A percentile compares a stretch with the other conserved stretches of the same genome.
Conservation (phyloP, 2,329 filamentous ascomycete species). For the Akanthomyces lecanii region DNA sequence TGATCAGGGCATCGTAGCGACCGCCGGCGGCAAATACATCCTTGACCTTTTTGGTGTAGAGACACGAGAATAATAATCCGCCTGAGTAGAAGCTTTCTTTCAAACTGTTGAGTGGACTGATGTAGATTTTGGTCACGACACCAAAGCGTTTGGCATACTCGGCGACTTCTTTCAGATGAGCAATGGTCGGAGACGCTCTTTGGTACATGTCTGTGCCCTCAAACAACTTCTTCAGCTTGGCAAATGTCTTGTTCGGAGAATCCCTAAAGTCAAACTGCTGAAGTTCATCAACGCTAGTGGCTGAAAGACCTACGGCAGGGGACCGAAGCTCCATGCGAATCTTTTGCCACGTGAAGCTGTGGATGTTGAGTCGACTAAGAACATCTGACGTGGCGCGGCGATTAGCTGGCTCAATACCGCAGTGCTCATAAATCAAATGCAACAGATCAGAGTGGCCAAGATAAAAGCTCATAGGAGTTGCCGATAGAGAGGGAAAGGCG, state of each 20-base stretch:
- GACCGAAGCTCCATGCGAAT: slow-evolving; percentile 77
- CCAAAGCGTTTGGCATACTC: slow-evolving; percentile 72
- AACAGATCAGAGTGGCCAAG: slow-evolving; percentile 85
- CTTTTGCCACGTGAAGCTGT: slow-evolving; percentile 75
- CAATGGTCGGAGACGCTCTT: slow-evolving; percentile 69
- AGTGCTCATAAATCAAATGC: slow-evolving; percentile 85
- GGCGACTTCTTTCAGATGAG: slow-evolving; percentile 74
- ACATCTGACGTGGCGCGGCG: slow-evolving; percentile 73
- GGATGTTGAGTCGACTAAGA: slow-evolving; percentile 81
- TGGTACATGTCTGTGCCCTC: slow-evolving; percentile 65
- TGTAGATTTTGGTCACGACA: slow-evolving; percentile 72
- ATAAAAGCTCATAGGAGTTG: slow-evolving; percentile 78
- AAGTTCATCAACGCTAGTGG: slow-evolving; percentile 86
- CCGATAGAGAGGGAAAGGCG: slow-evolving; percentile 70
- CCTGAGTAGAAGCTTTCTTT: slow-evolving; percentile 88
- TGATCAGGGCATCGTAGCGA: slow-evolving; percentile 85
- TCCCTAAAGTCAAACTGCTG: slow-evolving; percentile 85
- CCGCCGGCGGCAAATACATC: slow-evolving; percentile 92
- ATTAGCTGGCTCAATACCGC: slow-evolving; percentile 67
- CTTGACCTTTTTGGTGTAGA: slow-evolving; percentile 77
- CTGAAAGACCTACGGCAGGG: slow-evolving; percentile 75
- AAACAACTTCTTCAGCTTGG: slow-evolving; percentile 55
- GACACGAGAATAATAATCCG: slow-evolving; percentile 83
- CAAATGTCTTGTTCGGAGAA: slow-evolving; percentile 52
- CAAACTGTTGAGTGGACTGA: slow-evolving; percentile 80